phyloP scores from a whole-genome alignment of 306 rosid species.

The Cajanus cajan region DNA sequence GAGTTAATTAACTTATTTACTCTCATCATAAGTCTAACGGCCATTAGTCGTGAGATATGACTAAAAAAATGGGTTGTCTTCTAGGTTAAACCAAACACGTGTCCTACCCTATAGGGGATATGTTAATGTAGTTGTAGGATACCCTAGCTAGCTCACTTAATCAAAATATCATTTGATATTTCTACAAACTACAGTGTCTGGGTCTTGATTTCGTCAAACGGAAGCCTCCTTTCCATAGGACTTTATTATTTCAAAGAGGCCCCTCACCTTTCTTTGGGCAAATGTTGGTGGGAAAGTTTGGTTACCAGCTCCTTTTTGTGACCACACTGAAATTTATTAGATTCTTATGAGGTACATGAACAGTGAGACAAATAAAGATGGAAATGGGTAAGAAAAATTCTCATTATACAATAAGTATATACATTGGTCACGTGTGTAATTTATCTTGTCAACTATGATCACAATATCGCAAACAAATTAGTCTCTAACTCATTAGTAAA shows the following conservation, averaged over 20 bases:
- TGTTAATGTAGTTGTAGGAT: not conserved
- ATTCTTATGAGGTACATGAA: constrained; percentile 12
- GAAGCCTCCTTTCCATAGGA: constrained; percentile 50
- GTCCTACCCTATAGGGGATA: constrained; percentile 15
- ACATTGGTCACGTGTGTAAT: too few species aligned
- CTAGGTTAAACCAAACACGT: constrained; percentile 11
- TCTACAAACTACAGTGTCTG: not conserved
- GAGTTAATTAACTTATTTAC: constrained; percentile 25
- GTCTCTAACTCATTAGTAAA: too few species aligned
- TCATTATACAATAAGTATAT: not conserved
- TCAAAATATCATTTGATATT: constrained; percentile 16
- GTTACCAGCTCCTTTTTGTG: constrained; percentile 69
- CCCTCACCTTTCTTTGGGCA: constrained; percentile 35
- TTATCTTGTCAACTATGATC: too few species aligned
- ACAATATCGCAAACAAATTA: too few species aligned
- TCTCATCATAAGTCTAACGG: constrained; percentile 36
- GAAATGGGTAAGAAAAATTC: not conserved
- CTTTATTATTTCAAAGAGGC: constrained; percentile 43
- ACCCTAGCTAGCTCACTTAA: not conserved
- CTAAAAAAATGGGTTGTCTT: not conserved
- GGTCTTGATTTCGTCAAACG: constrained; percentile 54
- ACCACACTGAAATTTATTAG: too few species aligned
- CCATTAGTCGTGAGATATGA: constrained; percentile 19
- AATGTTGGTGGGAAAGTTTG: constrained; percentile 65
- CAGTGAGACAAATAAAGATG: not conserved